Base-by-base conservation (phyloP, 495 filamentous ascomycete species). In the Pseudomonodictys pantanalensis region DNA sequence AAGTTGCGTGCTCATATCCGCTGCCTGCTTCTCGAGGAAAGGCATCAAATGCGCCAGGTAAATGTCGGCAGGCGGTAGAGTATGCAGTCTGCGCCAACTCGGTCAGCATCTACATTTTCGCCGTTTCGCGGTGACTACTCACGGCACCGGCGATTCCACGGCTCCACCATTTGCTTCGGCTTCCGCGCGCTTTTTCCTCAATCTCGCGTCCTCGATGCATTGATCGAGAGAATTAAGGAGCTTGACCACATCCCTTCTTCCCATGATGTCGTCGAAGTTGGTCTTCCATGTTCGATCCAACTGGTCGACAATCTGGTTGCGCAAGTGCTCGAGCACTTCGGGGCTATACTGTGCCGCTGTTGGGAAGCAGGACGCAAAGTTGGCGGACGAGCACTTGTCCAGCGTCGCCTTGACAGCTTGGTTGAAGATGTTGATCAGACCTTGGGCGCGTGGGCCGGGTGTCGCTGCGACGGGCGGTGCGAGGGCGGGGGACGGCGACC, bases 351-450 rank as follows among this genome's bases (percentile, higher is more conserved):
- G 73, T 20, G 91, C 87, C 7, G 90, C 80, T 2, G 89, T 92
- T 0, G 93, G 93, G 72, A 95, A 98, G 71, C 93, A 98, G 20
- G 85, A 77, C 0, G 86, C 79, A 68, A 98, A 96, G 68, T 90
- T 91, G 44, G 79, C 77, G 70, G 87, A 89, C 32, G 79, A 84
- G 71, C 90, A 84, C 59, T 87, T 86, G 55, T 79, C 80, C 4
- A 95, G 79, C 1, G 90, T 89, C 58, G 86, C 80, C 10, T 77
- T 75, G 12, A 95, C 78, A 0, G 88, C 85, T 33, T 83, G 77
- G 38, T 78, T 75, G 73, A 89, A 92, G 44, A 93, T 77, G 41
- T 84, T 79, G 61, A 83, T 79, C 33, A 97, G 78, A 33, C 83
- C 81, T 15, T 79, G 72, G 17, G 91, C 91, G 74, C 90, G 90